A percentile compares a stretch with the other conserved stretches of the same genome.
Evolutionary conservation across 2,329 filamentous ascomycete genomes (phyloP).

Genomic region (Talaromyces sp.): DNA sequence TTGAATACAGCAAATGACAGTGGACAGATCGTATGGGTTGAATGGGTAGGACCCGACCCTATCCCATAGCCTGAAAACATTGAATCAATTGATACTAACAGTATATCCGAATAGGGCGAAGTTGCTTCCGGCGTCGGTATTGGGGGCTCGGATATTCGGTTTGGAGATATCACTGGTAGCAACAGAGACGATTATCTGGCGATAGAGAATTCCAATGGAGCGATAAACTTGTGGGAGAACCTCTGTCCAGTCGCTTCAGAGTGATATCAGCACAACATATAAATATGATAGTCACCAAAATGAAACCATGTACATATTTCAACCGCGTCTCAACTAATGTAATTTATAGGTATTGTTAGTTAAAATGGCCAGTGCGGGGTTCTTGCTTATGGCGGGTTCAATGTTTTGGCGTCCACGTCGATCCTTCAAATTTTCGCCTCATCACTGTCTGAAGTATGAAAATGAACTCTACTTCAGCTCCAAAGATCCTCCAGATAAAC

Average conservation of each 20-base stretch:
- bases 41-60: neutral
- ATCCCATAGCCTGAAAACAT: neutral
- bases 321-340: neutral
- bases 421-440: too few species aligned
- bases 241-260: neutral
- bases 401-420: too few species aligned
- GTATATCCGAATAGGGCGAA: neutral
- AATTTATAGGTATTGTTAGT: neutral
- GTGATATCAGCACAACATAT: neutral
- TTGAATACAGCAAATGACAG: neutral
- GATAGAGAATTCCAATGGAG: neutral
- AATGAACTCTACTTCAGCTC: neutral
- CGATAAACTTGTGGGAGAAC: neutral
- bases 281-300: neutral
- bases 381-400: neutral
- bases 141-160: neutral
- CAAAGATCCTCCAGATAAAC: neutral
- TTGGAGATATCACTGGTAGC: neutral
- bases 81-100: neutral
- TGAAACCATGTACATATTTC: too few species aligned
- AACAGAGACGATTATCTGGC: neutral
- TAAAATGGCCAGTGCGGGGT: neutral
- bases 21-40: neutral
- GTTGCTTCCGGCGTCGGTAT: neutral
- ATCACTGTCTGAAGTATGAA: neutral